phyloP scores from a whole-genome alignment of 176 grass and related monocot genomes.

The Hyparrhenia diplandra region DNA sequence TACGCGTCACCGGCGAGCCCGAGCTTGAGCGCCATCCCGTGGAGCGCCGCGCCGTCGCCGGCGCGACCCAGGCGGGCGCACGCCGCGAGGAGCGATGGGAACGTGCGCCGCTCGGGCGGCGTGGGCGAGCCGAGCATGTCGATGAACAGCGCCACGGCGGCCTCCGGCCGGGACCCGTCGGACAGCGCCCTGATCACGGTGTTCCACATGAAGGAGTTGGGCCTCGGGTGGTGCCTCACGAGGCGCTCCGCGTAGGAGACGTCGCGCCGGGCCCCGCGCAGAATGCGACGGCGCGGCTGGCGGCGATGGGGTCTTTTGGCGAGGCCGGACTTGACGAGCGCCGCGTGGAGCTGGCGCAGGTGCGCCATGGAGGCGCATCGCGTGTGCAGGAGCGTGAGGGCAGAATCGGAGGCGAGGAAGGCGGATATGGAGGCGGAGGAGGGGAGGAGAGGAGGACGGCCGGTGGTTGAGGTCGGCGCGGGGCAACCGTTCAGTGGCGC shows the following conservation, averaged over 20 bases:
- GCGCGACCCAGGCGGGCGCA: slow-evolving; percentile 40
- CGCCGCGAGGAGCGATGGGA: slow-evolving; percentile 48
- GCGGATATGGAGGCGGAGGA: slow-evolving; percentile 45
- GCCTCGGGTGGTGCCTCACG: slow-evolving; percentile 44
- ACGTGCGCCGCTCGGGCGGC: slow-evolving; percentile 43
- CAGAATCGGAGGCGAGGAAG: slow-evolving; percentile 49
- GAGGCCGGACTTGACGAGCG: slow-evolving; percentile 61
- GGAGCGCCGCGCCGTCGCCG: slow-evolving; percentile 42
- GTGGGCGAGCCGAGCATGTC: slow-evolving; percentile 46
- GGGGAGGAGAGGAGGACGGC: slow-evolving; percentile 15
- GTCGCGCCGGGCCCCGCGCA: slow-evolving; percentile 35
- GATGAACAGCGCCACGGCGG: slow-evolving; percentile 46
- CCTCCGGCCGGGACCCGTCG: slow-evolving; percentile 33
- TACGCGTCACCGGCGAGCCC: slow-evolving; percentile 47
- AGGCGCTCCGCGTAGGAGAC: slow-evolving; percentile 43
- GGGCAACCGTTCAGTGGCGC: too few species aligned
- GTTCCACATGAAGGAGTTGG: slow-evolving; percentile 82
- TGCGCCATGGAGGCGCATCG: slow-evolving; percentile 54
- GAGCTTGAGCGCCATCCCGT: slow-evolving; percentile 75
- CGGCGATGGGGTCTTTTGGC: slow-evolving; percentile 56
- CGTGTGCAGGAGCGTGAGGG: slow-evolving; percentile 58
- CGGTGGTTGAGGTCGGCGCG: background rate
- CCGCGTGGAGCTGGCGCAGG: slow-evolving; percentile 68
- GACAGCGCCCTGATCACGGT: slow-evolving; percentile 59
- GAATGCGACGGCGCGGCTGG: slow-evolving; percentile 60